These are phyloP conservation scores for Chionographis japonica DNA, from an alignment of 106 monocot species.

Conservation along the genomic window DNA sequence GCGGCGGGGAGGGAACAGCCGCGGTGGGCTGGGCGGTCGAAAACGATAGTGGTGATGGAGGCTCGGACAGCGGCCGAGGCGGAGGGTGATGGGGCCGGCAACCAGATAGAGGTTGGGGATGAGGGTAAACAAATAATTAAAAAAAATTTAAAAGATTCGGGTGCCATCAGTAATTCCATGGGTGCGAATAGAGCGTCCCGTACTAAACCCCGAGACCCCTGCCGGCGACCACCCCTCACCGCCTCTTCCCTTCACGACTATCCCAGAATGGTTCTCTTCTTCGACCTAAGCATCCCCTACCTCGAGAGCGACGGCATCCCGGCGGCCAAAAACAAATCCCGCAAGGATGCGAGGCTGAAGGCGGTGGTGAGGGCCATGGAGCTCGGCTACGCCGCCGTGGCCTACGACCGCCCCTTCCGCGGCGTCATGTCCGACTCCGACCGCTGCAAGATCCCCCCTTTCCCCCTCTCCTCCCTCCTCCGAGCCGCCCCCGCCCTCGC, in stretches of 20 bases:
- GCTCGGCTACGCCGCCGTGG: slow-evolving; percentile 76
- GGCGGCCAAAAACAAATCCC: slow-evolving; percentile 1
- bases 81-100: no score
- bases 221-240: not conserved
- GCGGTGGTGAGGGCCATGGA: slow-evolving; percentile 51
- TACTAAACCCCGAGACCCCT: no score
- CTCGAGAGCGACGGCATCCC: slow-evolving; percentile 20
- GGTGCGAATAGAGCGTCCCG: no score
- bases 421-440: slow-evolving; percentile 65
- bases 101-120: no score
- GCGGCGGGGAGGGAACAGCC: no score
- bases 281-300: slow-evolving; percentile 78
- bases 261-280: slow-evolving; percentile 49
- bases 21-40: no score
- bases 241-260: not conserved
- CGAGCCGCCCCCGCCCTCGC: slow-evolving; percentile 33
- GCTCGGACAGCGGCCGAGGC: no score
- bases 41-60: no score
- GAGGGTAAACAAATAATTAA: no score
- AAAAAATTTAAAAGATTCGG: no score
- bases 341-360: slow-evolving; percentile 31
- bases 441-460: slow-evolving; percentile 44
- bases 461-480: slow-evolving; percentile 51
- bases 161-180: no score
- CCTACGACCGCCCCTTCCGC: slow-evolving; percentile 59